Base-by-base conservation (phyloP, 2,329 filamentous ascomycete genomes). In the Monilinia aucupariae region DNA sequence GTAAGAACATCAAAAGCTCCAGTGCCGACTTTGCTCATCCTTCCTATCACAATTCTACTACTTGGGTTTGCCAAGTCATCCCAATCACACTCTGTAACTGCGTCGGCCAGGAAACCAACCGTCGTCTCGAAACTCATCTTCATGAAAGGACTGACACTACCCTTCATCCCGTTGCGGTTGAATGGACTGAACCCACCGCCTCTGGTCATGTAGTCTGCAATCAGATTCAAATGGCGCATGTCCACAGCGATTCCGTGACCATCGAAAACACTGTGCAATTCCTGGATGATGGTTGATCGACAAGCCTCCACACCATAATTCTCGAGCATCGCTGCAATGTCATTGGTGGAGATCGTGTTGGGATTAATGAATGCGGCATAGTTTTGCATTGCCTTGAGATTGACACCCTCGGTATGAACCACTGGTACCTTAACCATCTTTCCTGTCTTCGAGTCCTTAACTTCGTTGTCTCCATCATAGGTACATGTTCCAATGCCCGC, bases 71-170 rank as follows among this genome's bases (percentile, higher is more conserved):
- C 85, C 65, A 99, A 79, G 71, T 94, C 89, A 75, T 99, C 94
- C 82, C 86, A 91, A 75, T 97, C 94, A 56, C 90, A 87, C 72
- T 96, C 91, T 64, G 96, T 79, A 32, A 97, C 88, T 1, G 94
- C 92, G 73, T 97, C 94, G 75, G 90, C 92, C 72, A 99, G 81
- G 80, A 97, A 97, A 0, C 89, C 88, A 47, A 97, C 84, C 2
- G 94, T 99, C 4, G 94, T 99, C 82, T 99, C 94, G 78, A 97
- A 99, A 75, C 91, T 96, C 93, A 97, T 97, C 82, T 97, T 97
- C 77, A 94, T 93, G 70, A 99, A 93, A 0, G 94, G 92, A 68
- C 88, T 92, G 34, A 93, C 88, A 72, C 91, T 92, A 68, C 90
- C 87, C 73, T 86, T 87, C 65, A 99, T 80, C 1, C 93, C 94